These are phyloP conservation scores for Blepharisma undulans DNA, from an alignment of 169 alveolate species.

Conservation along the genomic window DNA sequence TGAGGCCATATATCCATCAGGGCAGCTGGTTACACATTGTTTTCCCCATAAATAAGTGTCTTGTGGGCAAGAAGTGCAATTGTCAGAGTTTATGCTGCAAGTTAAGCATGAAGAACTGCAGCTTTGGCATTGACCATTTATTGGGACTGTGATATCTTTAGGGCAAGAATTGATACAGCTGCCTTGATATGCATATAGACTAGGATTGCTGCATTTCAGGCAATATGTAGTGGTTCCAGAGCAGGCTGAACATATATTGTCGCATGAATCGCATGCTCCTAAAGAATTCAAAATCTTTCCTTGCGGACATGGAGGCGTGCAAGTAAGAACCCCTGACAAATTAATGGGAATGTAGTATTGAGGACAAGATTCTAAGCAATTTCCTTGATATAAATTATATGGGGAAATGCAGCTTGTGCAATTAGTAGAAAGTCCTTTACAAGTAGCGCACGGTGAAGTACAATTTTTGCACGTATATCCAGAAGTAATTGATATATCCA, in stretches of 20 bases:
- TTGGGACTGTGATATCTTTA: not conserved
- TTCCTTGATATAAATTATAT: constrained; percentile 1
- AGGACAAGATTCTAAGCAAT: constrained; percentile 6
- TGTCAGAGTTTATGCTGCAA: not conserved
- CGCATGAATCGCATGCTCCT: not conserved
- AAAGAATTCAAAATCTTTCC: not conserved
- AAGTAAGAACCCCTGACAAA: not conserved
- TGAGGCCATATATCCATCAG: not conserved
- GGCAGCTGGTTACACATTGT: not conserved
- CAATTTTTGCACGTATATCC: constrained; percentile 3
- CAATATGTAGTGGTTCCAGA: not conserved
- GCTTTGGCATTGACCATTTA: not conserved
- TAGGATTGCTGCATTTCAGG: not conserved
- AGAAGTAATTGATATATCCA: not conserved
- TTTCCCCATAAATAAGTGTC: not conserved
- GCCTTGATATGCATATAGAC: not conserved
- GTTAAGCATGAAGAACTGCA: not conserved
- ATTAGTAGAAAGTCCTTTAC: not conserved
- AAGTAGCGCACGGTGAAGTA: not conserved
- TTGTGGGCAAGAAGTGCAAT: not conserved
- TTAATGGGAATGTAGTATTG: not conserved
- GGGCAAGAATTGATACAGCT: not conserved
- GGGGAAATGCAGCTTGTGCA: constrained; percentile 8
- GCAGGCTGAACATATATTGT: not conserved
- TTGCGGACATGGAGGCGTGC: not conserved